Conservation (phyloP, 768 basidiomycete species). For the Lactarius pseudohatsudake region DNA sequence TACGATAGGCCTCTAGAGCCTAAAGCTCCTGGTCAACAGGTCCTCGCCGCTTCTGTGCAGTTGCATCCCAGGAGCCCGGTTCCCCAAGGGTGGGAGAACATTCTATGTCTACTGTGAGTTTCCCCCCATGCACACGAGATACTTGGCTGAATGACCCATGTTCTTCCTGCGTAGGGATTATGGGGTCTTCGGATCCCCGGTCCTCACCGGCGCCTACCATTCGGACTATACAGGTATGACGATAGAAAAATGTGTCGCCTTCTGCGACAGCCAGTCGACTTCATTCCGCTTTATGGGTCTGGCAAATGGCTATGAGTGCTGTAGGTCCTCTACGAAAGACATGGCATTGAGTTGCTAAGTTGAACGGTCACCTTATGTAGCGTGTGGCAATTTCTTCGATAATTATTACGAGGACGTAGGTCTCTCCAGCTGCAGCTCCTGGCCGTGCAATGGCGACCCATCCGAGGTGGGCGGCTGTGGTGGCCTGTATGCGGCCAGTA, state of each 20-base stretch:
- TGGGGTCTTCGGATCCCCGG: slow-evolving; percentile 23
- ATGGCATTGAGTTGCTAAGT: not conserved
- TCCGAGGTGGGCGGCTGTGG: slow-evolving; percentile 59
- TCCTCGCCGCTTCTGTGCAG: not conserved
- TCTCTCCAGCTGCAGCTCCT: slow-evolving; percentile 48
- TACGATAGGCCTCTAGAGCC: not conserved
- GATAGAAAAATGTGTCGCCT: slow-evolving; percentile 47
- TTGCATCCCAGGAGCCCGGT: not conserved
- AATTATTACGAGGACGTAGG: slow-evolving; percentile 49
- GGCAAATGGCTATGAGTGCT: slow-evolving; percentile 63
- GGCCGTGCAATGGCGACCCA: slow-evolving; percentile 56
- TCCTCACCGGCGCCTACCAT: slow-evolving; percentile 50
- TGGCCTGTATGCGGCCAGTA: slow-evolving; percentile 34
- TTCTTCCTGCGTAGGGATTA: not conserved
- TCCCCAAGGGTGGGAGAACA: not conserved
- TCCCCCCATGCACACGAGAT: too few species aligned
- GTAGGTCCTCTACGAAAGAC: slow-evolving; percentile 34
- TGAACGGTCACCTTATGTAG: not conserved
- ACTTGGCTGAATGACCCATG: too few species aligned
- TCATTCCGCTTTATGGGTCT: slow-evolving; percentile 62
- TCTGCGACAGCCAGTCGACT: slow-evolving; percentile 40
- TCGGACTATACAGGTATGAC: slow-evolving; percentile 56
- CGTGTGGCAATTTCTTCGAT: slow-evolving; percentile 34
- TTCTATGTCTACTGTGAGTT: not conserved
- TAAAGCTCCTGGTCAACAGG: not conserved